Percentiles rank a stretch among this genome's conserved stretches.
Conservation (phyloP, 805 yeast species). For the Helenozyma rhizophorensis region DNA sequence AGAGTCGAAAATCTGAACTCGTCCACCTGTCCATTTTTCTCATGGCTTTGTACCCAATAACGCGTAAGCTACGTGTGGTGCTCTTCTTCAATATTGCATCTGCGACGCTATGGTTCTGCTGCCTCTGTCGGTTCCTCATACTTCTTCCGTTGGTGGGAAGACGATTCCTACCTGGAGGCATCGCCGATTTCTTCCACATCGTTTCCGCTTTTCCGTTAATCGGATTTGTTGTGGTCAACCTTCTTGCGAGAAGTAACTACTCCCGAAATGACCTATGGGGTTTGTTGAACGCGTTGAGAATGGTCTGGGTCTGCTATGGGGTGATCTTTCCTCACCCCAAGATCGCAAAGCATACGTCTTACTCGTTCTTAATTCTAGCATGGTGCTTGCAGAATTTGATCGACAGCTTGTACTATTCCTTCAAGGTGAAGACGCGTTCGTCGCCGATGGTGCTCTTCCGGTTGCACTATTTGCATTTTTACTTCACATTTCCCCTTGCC, state of each 20-base stretch:
- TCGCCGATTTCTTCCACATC: conserved; percentile 58
- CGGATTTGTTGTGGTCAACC: conserved; percentile 16
- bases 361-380: conserved; percentile 32
- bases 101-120: conserved; percentile 45
- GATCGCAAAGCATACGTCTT: conserved; percentile 38
- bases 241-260: conserved; percentile 3
- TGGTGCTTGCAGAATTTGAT: conserved; percentile 34
- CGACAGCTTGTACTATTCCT: conserved; percentile 32
- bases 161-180: conserved; percentile 63
- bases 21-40: not conserved
- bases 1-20: too few species aligned
- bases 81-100: conserved; percentile 32
- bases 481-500: conserved; percentile 31
- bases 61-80: conserved; percentile 27
- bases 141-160: conserved; percentile 63
- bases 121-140: conserved; percentile 45
- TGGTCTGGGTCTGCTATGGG: conserved; percentile 38
- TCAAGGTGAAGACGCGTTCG: conserved; percentile 30
- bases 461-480: conserved; percentile 33
- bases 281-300: conserved; percentile 23
- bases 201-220: conserved; percentile 33
- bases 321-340: conserved; percentile 40
- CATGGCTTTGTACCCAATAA: conserved; percentile 37
- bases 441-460: conserved; percentile 34
- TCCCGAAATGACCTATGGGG: conserved; percentile 22